Conservation (phyloP, 352 stramenopile genomes). For the Phytopythium boreale region DNA sequence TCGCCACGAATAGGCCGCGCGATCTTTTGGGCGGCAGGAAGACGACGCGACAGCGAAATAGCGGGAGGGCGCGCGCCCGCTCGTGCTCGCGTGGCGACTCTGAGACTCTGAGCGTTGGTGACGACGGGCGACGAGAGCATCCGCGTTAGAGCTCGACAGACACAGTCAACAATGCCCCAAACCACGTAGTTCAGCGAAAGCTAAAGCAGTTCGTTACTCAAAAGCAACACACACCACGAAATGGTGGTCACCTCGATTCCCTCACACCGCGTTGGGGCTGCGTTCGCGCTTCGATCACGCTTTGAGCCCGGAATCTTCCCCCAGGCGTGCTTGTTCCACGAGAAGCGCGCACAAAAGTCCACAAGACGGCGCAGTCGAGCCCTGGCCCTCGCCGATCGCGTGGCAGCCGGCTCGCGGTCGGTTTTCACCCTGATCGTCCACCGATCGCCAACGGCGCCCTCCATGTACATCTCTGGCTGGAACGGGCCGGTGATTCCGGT, state of each 20-base stretch:
- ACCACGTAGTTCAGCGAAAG: no score
- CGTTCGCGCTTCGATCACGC: background rate
- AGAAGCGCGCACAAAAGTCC: background rate
- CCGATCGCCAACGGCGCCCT: background rate
- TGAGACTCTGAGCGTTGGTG: background rate
- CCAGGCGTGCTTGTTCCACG: background rate
- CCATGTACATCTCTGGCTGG: conserved; percentile 20
- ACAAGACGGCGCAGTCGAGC: background rate
- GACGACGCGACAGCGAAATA: background rate
- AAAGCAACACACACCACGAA: background rate
- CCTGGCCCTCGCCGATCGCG: background rate
- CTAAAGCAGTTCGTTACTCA: no score
- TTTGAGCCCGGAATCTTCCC: background rate
- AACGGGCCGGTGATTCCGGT: conserved; percentile 19
- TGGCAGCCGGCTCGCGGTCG: background rate
- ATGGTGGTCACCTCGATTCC: background rate
- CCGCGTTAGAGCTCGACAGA: no score
- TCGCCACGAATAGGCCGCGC: background rate
- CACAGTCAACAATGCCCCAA: no score
- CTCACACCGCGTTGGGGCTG: no score
- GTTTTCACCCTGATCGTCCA: background rate
- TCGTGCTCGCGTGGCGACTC: no score
- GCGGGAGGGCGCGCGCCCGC: background rate
- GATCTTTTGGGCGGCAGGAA: background rate
- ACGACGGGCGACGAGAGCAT: no score